Evolutionary conservation across 202 grass and related monocot species (phyloP).

Genomic region (Eragrostis tef): DNA sequence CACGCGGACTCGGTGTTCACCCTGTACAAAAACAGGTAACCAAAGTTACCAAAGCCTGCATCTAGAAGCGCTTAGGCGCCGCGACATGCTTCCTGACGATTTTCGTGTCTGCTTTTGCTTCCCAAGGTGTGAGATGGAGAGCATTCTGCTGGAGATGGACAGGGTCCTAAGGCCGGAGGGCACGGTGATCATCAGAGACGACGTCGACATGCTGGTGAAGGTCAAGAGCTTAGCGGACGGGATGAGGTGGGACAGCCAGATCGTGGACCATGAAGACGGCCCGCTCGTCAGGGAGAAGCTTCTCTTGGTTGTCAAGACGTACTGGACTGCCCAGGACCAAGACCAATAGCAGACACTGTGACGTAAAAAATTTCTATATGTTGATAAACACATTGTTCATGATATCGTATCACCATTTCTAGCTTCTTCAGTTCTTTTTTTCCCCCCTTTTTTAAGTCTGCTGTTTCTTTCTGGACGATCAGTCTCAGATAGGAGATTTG

Average conservation of each 20-base stretch:
- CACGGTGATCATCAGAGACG: slow-evolving; percentile 81
- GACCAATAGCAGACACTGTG: slow-evolving; percentile 46
- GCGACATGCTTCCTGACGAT: neutral
- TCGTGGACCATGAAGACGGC: slow-evolving; percentile 85
- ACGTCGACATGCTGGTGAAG: slow-evolving; percentile 87
- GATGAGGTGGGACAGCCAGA: slow-evolving; percentile 93
- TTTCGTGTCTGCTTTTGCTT: neutral
- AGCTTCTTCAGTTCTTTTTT: neutral
- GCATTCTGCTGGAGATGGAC: slow-evolving; percentile 88
- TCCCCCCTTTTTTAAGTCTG: neutral
- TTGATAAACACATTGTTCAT: slow-evolving; percentile 33
- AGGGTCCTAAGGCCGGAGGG: slow-evolving; percentile 84
- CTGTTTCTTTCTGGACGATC: slow-evolving; percentile 27
- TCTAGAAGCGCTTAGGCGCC: neutral
- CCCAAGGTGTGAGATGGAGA: slow-evolving; percentile 77
- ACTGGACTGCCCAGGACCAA: slow-evolving; percentile 74
- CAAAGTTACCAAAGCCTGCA: neutral
- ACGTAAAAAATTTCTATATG: slow-evolving; percentile 42
- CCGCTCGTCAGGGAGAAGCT: slow-evolving; percentile 81
- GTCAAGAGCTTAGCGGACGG: slow-evolving; percentile 74
- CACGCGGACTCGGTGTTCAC: slow-evolving; percentile 75
- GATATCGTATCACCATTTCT: slow-evolving; percentile 38
- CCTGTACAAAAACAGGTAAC: slow-evolving; percentile 67
- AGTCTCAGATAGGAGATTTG: slow-evolving; percentile 23
- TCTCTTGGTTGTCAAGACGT: slow-evolving; percentile 79